Conservation (phyloP, 2,329 filamentous ascomycete species). For the Alternaria sp. region DNA sequence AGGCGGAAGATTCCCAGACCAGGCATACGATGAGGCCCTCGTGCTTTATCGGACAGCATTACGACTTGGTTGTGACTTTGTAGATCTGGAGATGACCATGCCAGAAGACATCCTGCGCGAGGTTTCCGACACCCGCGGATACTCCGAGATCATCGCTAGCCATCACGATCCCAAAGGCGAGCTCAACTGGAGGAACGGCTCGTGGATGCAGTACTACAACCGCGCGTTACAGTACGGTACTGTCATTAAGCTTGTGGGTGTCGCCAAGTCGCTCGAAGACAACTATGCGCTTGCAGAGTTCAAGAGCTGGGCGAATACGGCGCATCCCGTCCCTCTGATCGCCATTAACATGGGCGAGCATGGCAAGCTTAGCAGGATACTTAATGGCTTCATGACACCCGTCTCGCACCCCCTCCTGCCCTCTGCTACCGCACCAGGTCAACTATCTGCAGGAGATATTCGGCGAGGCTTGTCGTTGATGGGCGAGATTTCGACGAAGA, state of each 20-base stretch:
- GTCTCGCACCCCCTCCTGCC: slow-evolving; percentile 90
- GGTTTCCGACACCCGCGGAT: slow-evolving; percentile 71
- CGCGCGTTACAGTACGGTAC: slow-evolving; percentile 88
- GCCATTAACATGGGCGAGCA: slow-evolving; percentile 92
- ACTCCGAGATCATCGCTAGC: slow-evolving; percentile 87
- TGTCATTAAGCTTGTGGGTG: slow-evolving; percentile 90
- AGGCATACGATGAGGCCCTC: slow-evolving; percentile 72
- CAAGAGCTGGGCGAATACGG: slow-evolving; percentile 73
- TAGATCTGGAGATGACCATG: slow-evolving; percentile 91
- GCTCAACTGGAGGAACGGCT: slow-evolving; percentile 89
- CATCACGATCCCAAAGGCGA: slow-evolving; percentile 85
- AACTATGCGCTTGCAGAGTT: slow-evolving; percentile 87
- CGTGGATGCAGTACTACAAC: slow-evolving; percentile 91
- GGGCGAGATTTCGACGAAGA: slow-evolving; percentile 75
- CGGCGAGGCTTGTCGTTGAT: slow-evolving; percentile 77
- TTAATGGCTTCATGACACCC: slow-evolving; percentile 93
- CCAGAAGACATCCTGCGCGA: slow-evolving; percentile 75
- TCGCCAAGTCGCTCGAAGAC: slow-evolving; percentile 77
- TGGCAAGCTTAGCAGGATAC: slow-evolving; percentile 86
- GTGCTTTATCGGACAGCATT: slow-evolving; percentile 79
- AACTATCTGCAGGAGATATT: slow-evolving; percentile 89
- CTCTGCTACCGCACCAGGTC: slow-evolving; percentile 91
- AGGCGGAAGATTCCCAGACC: slow-evolving; percentile 86
- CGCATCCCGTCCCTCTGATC: slow-evolving; percentile 84
- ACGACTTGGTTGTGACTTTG: slow-evolving; percentile 85